phyloP scores from a whole-genome alignment of 2,329 filamentous ascomycete genomes.

The Pleomassaria siparia region DNA sequence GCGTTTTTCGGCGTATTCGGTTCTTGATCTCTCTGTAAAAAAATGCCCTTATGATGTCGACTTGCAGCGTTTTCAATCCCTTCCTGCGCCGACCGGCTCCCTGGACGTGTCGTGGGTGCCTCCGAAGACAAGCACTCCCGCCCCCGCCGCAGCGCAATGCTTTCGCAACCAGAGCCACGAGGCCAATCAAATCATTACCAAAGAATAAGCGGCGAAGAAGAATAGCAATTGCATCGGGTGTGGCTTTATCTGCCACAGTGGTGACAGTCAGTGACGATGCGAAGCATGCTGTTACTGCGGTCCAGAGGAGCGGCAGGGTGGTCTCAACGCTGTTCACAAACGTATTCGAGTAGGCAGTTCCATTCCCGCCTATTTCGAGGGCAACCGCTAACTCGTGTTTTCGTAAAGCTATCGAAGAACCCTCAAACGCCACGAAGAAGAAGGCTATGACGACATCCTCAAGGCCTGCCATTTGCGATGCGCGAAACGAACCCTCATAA shows the following conservation, averaged over 20 bases:
- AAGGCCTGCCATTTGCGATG: slow-evolving; percentile 90
- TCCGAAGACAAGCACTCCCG: slow-evolving; percentile 24
- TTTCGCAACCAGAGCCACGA: slow-evolving; percentile 20
- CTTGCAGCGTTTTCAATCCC: slow-evolving; percentile 24
- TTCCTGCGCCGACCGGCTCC: slow-evolving; percentile 27
- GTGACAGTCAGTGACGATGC: slow-evolving; percentile 65
- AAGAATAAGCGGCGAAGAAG: slow-evolving; percentile 29
- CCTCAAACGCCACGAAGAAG: slow-evolving; percentile 68
- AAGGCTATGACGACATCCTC: slow-evolving; percentile 68
- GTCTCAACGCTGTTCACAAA: slow-evolving; percentile 72
- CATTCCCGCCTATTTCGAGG: not conserved
- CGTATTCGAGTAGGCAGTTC: slow-evolving; percentile 87
- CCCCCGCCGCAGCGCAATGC: slow-evolving; percentile 19
- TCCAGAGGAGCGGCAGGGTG: slow-evolving; percentile 77
- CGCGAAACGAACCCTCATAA: slow-evolving; percentile 80
- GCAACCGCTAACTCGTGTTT: slow-evolving; percentile 15
- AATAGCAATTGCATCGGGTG: slow-evolving; percentile 29
- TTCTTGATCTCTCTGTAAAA: slow-evolving; percentile 6
- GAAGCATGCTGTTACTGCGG: slow-evolving; percentile 73
- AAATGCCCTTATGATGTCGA: slow-evolving; percentile 35
- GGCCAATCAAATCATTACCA: slow-evolving; percentile 5
- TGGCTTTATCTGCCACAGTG: slow-evolving; percentile 44
- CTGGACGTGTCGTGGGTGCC: slow-evolving; percentile 41
- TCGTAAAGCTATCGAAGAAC: slow-evolving; percentile 79
- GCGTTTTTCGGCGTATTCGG: not conserved